phyloP scores from a whole-genome alignment of 192 early-diverging fungal genomes.

The Backusella morwellensis region DNA sequence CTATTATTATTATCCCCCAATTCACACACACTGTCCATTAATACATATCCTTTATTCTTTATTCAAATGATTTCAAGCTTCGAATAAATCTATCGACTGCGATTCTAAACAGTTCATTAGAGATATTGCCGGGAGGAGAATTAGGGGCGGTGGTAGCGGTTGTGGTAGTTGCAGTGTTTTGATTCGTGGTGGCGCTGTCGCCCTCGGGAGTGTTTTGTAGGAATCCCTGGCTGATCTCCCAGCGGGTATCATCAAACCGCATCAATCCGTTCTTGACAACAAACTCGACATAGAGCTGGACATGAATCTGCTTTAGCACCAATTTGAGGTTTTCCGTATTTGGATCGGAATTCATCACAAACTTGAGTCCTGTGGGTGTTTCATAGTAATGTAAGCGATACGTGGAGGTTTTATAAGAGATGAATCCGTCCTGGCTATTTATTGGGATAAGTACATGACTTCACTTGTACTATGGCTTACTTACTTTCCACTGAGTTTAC shows the following conservation, averaged over 20 bases:
- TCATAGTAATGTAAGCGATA: slow-evolving; percentile 94
- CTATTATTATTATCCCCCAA: not conserved
- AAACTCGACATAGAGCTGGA: slow-evolving; percentile 89
- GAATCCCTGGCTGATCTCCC: slow-evolving; percentile 36
- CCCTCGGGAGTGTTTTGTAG: slow-evolving; percentile 2
- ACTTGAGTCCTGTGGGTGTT: slow-evolving; percentile 82
- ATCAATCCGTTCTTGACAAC: slow-evolving; percentile 89
- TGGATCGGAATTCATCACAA: slow-evolving; percentile 85
- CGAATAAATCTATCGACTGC: slow-evolving; percentile 54
- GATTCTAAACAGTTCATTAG: slow-evolving; percentile 51
- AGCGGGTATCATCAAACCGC: slow-evolving; percentile 48
- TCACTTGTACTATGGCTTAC: not conserved
- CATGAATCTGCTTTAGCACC: slow-evolving; percentile 78
- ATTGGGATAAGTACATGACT: not conserved
- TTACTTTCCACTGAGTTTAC: slow-evolving; percentile 68
- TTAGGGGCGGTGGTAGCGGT: not conserved
- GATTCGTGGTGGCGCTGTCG: not conserved
- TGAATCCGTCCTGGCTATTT: slow-evolving; percentile 60
- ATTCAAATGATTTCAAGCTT: slow-evolving; percentile 51
- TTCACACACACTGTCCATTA: not conserved
- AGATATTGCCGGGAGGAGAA: slow-evolving; percentile 45
- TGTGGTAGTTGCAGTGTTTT: slow-evolving; percentile 7
- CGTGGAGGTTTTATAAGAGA: slow-evolving; percentile 73
- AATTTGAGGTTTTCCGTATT: slow-evolving; percentile 61
- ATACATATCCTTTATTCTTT: slow-evolving; percentile 7